Evolutionary conservation across 2,329 filamentous ascomycete species (phyloP), one percentile per base, ranked within the genome.

Genomic region (Nigrospora oryzae): DNA sequence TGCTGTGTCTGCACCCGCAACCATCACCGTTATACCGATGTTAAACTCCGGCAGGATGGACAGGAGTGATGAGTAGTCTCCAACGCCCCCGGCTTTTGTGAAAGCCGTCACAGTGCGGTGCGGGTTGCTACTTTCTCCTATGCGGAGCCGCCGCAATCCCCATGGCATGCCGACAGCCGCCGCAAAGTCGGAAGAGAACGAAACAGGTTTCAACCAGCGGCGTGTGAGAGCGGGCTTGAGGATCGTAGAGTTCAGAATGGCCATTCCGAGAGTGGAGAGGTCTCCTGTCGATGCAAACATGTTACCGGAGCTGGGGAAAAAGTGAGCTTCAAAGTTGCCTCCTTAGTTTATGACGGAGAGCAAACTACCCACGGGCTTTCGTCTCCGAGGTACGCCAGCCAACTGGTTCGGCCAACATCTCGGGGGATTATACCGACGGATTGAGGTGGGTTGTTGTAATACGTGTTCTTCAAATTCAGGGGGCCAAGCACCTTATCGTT

Each of bases 391-490:
- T 59, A 50, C 23, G 56, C 55, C 2, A 55, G 58, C 64, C 64
- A 67, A 1, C 50, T 51, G 7, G 61, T 64, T 14, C 47, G 31
- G 23, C 55, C 46, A 16, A 54, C 46, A 14, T 51, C 56, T 1
- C 61, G 60, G 0, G 64, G 65, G 23, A 68, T 65, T 3, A 68
- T 55, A 0, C 64, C 63, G 10, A 60, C 40, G 0, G 58, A 51
- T 33, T 63, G 54, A 1, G 57, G 47, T 0, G 64, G 64, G 3
- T 53, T 53, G 3, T 52, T 52, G 14, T 61, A 52, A 43, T 62
- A 63, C 3, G 63, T 66, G 38, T 51, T 52, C 3, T 47, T 60
- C 15, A 66, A 47, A 13, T 55, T 53, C 36, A 67, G 55, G 3
- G 60, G 62, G 7, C 51, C 50, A 14, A 66, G 46, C 3, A 68